Evolutionary conservation across 202 grass and related monocot genomes (phyloP), one percentile per base, ranked within the genome.

Genomic region (Cymbopogon flexuosus): DNA sequence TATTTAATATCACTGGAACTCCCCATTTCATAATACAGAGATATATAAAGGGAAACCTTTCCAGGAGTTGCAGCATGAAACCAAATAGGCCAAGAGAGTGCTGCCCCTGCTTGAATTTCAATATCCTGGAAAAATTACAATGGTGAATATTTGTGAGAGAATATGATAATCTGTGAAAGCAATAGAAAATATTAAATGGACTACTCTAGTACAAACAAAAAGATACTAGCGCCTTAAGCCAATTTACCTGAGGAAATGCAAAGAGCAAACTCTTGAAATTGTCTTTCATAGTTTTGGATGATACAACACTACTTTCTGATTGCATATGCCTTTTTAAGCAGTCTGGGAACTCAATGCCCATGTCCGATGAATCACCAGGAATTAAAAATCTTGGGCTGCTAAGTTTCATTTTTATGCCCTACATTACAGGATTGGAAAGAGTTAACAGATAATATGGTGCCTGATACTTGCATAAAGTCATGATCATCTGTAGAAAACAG

Each of bases 31-130:
- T 96, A 96, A 89, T 91, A 99, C 56, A 99, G 71, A 51, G 92
- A 99, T 73, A 96, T 56, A 83, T 91, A 99, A 60, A 99, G 80
- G 58, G 92, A 91, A 75, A 93, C 41, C 5, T 78, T 91, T 73
- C 96, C 92, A n/a, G 84, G 56, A 85, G 82, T 82, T 73, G 88
- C 90, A 83, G 92, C 87, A 88, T 99, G 96, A 90, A 99, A 93
- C 96, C 96, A 99, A 87, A 99, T 87, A 88, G 96, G 96, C 92
- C 96, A 99, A 75, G 90, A 87, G 54, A 96, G 93, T 41, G 84
- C 68, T 16, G 63, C 56, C 41, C 85, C 84, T 6, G 87, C 92
- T 99, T 92, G 87, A 76, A 97, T 87, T 82, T 79, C 79, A 84
- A 77, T 75, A 77, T 86, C 89, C 96, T 99, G 78, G 79, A 3